Base-by-base conservation (phyloP, 2,329 filamentous ascomycete species). In the Clarireedia monteithiana region DNA sequence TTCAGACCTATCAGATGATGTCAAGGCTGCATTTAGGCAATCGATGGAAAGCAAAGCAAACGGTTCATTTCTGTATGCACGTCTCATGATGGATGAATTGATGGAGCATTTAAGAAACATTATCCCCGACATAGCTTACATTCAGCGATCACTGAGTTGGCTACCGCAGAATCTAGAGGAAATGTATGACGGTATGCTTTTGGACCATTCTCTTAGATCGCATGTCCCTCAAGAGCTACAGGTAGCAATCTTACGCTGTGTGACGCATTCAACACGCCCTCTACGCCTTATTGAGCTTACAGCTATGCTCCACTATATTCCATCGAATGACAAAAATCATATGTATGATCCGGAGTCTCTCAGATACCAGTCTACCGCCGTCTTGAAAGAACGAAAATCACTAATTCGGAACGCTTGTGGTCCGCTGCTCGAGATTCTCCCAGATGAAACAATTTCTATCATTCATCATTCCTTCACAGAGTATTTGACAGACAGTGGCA, bases 381-480 rank as follows among this genome's bases (percentile, higher is more conserved):
- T 9, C 7, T 9, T 24, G 7, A 12, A 38, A 9, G 56, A 62
- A 9, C 67, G 63, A 54, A 55, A 64, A 1, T 57, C 72, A 4
- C 65, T 74, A 6, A 17, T 15, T 12, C 62, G 68, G 23, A 63
- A 61, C 5, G 67, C 69, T 9, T 75, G 71, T 56, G 73, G 72
- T 1, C 69, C 72, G 5, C 60, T 77, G 34, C 58, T 77, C 0
- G 74, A 77, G 56, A 65, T 76, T 24, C 62, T 73, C 1, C 71
- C 74, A n/a, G 73, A 77, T 47, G 74, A 75, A 52, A 74, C 71
- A 0, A 57, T 77, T 9, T 69, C 69, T 14, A 68, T 77, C 3
- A 72, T 77, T 9, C 75, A 78, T 58, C 75, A 77, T 53, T 77
- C 75, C 0, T 71, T 77, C 46, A 76, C 74, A 2, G 75, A 77